A percentile compares a stretch with the other conserved stretches of the same genome.
Conservation (phyloP, 2,329 filamentous ascomycete genomes). For the Hypoxylon sp. region DNA sequence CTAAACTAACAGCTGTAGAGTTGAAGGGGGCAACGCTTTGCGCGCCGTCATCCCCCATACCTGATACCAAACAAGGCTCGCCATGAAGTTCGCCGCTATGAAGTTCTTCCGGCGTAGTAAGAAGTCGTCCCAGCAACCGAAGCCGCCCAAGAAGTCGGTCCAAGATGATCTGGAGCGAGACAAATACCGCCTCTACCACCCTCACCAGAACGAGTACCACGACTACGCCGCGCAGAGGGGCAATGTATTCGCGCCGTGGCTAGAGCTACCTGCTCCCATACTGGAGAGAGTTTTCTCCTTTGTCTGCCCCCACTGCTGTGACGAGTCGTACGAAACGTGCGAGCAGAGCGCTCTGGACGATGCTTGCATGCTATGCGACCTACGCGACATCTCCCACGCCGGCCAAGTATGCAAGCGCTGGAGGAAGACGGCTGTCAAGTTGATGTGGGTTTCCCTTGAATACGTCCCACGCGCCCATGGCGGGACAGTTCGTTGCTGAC, state of each 20-base stretch:
- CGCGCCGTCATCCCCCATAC: constrained; percentile 1
- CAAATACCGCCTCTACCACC: constrained; percentile 51
- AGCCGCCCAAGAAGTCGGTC: constrained; percentile 43
- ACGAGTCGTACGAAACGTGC: constrained; percentile 84
- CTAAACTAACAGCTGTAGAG: not conserved
- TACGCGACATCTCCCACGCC: constrained; percentile 88
- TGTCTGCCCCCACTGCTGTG: constrained; percentile 85
- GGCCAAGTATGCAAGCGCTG: constrained; percentile 81
- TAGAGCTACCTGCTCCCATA: constrained; percentile 75
- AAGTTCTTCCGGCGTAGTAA: constrained; percentile 56
- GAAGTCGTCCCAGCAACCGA: constrained; percentile 48
- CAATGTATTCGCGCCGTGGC: constrained; percentile 52
- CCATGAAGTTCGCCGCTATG: constrained; percentile 52
- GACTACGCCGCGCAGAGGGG: constrained; percentile 45
- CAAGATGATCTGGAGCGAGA: constrained; percentile 51
- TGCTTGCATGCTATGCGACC: constrained; percentile 93
- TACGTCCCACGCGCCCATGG: not conserved
- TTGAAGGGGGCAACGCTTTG: constrained; percentile 6
- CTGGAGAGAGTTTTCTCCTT: constrained; percentile 83
- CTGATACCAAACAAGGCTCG: constrained; percentile 14
- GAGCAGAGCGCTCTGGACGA: constrained; percentile 84
- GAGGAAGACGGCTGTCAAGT: constrained; percentile 66
- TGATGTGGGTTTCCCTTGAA: constrained; percentile 68
- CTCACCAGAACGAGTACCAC: constrained; percentile 45
- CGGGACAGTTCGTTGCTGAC: not conserved